Evolutionary conservation across 140 eudicot species (phyloP), one percentile per base, ranked within the genome.

Genomic region (Anethum foeniculum): DNA sequence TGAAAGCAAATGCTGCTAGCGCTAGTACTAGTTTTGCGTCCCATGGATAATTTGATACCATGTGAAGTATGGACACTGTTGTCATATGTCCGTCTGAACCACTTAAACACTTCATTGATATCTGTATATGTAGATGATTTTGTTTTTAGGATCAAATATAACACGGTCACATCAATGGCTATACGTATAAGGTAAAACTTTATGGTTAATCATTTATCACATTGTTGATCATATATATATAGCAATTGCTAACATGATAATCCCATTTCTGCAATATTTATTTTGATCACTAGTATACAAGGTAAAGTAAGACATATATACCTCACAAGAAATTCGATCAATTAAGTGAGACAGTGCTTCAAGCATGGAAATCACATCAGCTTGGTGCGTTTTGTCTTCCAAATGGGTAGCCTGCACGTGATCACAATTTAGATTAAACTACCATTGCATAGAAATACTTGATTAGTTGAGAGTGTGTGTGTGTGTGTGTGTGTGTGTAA

Each of bases 261-360:
- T 56, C 2, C n/a, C n/a, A 9, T 56, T 3, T 27, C 12, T 21
- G 27, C 12, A 7, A 56, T 23, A 9, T 21, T 10, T 56, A 7
- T 21, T 23, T 1, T 56, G 25, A 5, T 6, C n/a, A 23, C 3
- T 6, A 23, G 65, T 23, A 56, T 27, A 62, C 3, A 23, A 58
- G 13, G 69, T 62, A 11, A 60, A 62, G 25, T 0, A 10, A n/a
- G 7, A 60, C 3, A 1, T 62, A 16, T 56, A 81, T 18, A 81
- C 92, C 92, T 89, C 92, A 77, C 90, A 86, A 27, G 92, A 84
- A 79, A 89, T 83, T 52, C 58, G 86, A 81, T 89, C 92, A 47
- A 89, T 89, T 83, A 83, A 75, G 67, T 85, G 90, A 38, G 92
- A 81, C 71, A 89, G 60, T 27, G 88, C 77, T 44, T 86, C 86